Base-by-base conservation (phyloP, 2,329 filamentous ascomycete genomes). In the Ophiostoma fasciatum region DNA sequence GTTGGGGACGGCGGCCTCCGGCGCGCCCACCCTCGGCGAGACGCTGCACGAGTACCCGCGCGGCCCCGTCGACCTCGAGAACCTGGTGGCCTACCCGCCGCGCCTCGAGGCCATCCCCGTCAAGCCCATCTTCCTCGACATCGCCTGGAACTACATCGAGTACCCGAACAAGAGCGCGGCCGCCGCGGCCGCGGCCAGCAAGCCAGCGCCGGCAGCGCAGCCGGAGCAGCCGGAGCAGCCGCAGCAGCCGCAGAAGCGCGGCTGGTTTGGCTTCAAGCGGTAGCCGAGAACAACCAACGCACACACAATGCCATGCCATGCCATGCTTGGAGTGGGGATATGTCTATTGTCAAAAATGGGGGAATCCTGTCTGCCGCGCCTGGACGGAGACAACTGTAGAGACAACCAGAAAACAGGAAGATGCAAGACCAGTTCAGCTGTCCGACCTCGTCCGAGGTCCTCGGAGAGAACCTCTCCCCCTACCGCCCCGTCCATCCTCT, bases 121-220 rank as follows among this genome's bases (percentile, higher is more conserved):
- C 35, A 98, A 98, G 63, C 90, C 90, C 20, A 67, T 96, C 23
- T 96, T 96, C 65, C 73, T 96, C 40, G 90, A 98, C 52, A 79
- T 94, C 7, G 90, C 90, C 9, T 98, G 84, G 82, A 96, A 96
- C 54, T 96, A 94, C 54, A 87, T 98, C 43, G 75, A 84, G 33
- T 98, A 98, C 52, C 85, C 87, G 0, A 76, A 75, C 23, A 74
- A 74, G 47, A 46, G 56, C 22, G 51, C 53, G 4, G 37, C 45
- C 42, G 30, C 25, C 3, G 38, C 26, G 14, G 27, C 23, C 25
- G 29, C 39, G 4, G 48, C 43, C 13, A 52, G 25, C 18, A n/a
- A 20, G 5, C 46, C 53, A 11, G 45, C 46, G 4, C 46, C 51
- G 27, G 41, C 45, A 8, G 44, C 50, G 29, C 39, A 49, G 28